Percentiles rank a stretch among this genome's conserved stretches.
Evolutionary conservation across 306 rosid genomes (phyloP).

Genomic region (Citrullus mucosospermus): DNA sequence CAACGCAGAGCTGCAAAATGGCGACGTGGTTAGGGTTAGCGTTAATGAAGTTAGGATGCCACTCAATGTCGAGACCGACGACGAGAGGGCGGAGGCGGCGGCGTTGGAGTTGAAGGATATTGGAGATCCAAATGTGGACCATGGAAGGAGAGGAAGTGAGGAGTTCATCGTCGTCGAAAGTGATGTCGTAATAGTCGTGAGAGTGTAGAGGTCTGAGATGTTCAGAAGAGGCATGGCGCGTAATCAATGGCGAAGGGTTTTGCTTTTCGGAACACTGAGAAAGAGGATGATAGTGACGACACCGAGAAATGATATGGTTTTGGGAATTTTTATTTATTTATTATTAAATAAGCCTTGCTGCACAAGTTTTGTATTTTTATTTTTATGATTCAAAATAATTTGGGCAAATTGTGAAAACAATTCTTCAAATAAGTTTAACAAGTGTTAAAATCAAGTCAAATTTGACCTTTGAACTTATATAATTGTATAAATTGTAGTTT

Average conservation of each 20-base stretch:
- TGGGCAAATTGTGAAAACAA: no score
- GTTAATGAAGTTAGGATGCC: slow-evolving; percentile 19
- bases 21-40: slow-evolving; percentile 13
- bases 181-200: slow-evolving; percentile 15
- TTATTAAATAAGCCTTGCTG: no score
- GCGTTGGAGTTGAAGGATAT: not conserved
- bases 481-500: no score
- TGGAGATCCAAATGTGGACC: slow-evolving; percentile 23
- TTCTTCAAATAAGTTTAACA: no score
- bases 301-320: no score
- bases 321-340: no score
- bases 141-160: slow-evolving; percentile 13
- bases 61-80: slow-evolving; percentile 32
- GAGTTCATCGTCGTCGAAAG: slow-evolving; percentile 5
- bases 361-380: no score
- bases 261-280: not conserved
- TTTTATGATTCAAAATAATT: no score
- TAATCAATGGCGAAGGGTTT: not conserved
- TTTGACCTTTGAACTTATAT: no score
- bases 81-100: slow-evolving; percentile 7
- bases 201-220: not conserved
- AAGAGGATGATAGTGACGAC: no score
- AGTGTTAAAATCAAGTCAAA: no score
- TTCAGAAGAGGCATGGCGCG: not conserved
- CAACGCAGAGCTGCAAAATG: slow-evolving; percentile 32